Conservation (phyloP, 495 filamentous ascomycete species). For the Neurospora tetraspora region DNA sequence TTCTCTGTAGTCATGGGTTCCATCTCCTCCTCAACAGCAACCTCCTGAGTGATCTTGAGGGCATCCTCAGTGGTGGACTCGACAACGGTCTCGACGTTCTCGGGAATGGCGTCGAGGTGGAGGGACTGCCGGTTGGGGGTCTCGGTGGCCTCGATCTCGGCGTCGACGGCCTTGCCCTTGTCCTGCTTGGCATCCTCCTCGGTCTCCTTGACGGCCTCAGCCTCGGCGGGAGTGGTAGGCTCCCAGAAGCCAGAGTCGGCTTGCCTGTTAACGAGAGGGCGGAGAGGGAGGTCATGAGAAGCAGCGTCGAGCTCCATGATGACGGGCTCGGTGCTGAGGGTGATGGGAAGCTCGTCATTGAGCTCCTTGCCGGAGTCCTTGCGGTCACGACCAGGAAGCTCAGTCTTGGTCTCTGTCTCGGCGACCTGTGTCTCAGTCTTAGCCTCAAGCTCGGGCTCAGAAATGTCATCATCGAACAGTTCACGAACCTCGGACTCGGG, state of each 20-base stretch:
- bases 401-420: not conserved
- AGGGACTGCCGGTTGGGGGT: not conserved
- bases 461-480: not conserved
- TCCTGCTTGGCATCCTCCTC: slow-evolving; percentile 1
- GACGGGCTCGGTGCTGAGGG: slow-evolving; percentile 11
- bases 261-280: slow-evolving; percentile 9
- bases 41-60: slow-evolving; percentile 6
- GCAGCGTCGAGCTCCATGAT: slow-evolving; percentile 5
- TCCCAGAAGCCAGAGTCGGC: slow-evolving; percentile 28
- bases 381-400: slow-evolving; percentile 11
- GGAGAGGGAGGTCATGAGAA: slow-evolving; percentile 7
- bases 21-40: not conserved
- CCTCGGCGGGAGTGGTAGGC: slow-evolving; percentile 6
- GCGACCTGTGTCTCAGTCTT: not conserved
- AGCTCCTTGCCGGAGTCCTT: slow-evolving; percentile 22
- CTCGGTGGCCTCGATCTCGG: not conserved
- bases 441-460: not conserved
- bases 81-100: not conserved
- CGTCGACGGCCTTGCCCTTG: not conserved
- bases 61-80: slow-evolving; percentile 2
- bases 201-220: slow-evolving; percentile 7
- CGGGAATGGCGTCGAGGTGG: not conserved
- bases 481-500: not conserved
- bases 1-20: slow-evolving; percentile 10
- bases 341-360: slow-evolving; percentile 7